Conservation (phyloP, 306 rosid species). For the Cucumis cinereus region DNA sequence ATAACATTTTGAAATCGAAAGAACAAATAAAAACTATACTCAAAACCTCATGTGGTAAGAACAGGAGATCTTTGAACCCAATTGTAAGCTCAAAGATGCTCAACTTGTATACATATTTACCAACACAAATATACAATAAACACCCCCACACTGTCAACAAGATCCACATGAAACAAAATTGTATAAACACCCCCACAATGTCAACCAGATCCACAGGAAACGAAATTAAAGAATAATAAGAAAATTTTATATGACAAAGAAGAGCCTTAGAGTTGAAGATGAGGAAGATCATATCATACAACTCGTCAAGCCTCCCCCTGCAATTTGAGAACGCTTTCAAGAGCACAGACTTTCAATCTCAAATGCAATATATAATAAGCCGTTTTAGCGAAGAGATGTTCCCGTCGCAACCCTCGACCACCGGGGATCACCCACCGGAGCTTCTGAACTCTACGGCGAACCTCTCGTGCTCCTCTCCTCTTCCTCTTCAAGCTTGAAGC, state of each 20-base stretch:
- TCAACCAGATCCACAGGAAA: not conserved
- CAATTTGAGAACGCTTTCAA: not conserved
- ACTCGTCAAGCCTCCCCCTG: not conserved
- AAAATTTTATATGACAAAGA: not conserved
- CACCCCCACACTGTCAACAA: not conserved
- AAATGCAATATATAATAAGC: slow-evolving; percentile 1
- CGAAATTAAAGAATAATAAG: not conserved
- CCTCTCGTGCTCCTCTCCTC: slow-evolving; percentile 3
- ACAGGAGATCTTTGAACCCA: too few relatives aligned
- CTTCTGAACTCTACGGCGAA: slow-evolving; percentile 1
- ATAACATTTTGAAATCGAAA: too few relatives aligned
- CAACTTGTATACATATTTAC: not conserved
- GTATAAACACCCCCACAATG: too few relatives aligned
- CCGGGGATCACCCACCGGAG: slow-evolving; percentile 5
- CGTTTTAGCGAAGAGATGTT: not conserved
- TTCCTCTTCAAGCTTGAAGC: not conserved
- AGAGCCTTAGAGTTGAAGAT: not conserved
- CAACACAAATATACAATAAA: not conserved
- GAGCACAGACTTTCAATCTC: slow-evolving; percentile 6
- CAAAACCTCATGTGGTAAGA: too few relatives aligned
- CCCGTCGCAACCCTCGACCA: not conserved
- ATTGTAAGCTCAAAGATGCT: too few relatives aligned
- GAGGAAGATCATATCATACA: not conserved
- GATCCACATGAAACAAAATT: not conserved
- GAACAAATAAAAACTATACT: too few relatives aligned